These are phyloP conservation scores for Austroboletus festivus DNA, from an alignment of 768 basidiomycete species.

Conservation along the genomic window DNA sequence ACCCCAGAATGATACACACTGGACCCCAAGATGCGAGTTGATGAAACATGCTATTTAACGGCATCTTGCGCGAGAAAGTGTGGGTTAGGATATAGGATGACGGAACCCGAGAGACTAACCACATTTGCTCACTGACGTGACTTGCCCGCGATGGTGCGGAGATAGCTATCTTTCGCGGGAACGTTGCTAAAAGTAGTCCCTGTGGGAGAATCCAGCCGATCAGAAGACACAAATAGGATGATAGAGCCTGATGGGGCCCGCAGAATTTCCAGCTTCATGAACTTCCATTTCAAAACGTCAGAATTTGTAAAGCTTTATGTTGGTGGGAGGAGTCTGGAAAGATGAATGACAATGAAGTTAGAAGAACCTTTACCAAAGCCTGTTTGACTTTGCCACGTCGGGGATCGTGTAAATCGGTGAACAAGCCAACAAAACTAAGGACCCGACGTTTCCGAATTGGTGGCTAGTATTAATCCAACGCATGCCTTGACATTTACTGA, in stretches of 20 bases:
- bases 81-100: background rate
- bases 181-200: background rate
- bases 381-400: slow-evolving; percentile 2
- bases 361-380: slow-evolving; percentile 2
- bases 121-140: slow-evolving; percentile 1
- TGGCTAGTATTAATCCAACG: background rate
- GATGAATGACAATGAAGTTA: too few relatives aligned
- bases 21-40: background rate
- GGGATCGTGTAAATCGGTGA: slow-evolving; percentile 2
- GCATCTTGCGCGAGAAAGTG: background rate
- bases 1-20: background rate
- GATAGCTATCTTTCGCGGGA: slow-evolving; percentile 23
- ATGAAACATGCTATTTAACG: background rate
- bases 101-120: slow-evolving; percentile 11
- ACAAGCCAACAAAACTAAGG: background rate
- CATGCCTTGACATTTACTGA: background rate
- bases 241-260: slow-evolving; percentile 16
- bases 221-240: slow-evolving; percentile 10
- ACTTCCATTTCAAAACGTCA: slow-evolving; percentile 23
- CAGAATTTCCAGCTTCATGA: slow-evolving; percentile 8
- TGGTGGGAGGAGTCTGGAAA: background rate
- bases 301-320: background rate
- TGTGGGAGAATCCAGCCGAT: slow-evolving; percentile 8
- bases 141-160: slow-evolving; percentile 14
- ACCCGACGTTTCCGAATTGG: background rate